Evolutionary conservation across 306 rosid species (phyloP).

Genomic region (Delonix regia): DNA sequence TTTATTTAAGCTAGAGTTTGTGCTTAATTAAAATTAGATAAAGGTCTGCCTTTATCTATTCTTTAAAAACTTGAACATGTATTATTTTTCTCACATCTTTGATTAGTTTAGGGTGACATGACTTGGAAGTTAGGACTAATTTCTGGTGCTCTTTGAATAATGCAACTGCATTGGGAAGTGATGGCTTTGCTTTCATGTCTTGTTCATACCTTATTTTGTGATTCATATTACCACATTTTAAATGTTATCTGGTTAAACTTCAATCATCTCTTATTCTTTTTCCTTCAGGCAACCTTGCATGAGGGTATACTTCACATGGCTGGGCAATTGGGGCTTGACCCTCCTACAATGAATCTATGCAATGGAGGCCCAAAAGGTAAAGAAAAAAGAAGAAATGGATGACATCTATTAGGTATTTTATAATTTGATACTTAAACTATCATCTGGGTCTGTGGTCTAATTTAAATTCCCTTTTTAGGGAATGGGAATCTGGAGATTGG

Average conservation of each 20-base stretch:
- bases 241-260: conserved; percentile 4
- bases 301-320: conserved; percentile 93
- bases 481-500: conserved; percentile 20
- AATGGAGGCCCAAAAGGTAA: conserved; percentile 54
- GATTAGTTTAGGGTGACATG: conserved; percentile 12
- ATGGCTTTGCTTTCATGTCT: conserved; percentile 7
- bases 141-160: conserved; percentile 11
- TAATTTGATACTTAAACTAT: conserved; percentile 1
- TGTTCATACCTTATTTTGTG: background rate
- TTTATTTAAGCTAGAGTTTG: background rate
- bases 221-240: conserved; percentile 27
- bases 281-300: conserved; percentile 88
- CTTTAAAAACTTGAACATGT: too few species aligned
- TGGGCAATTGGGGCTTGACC: conserved; percentile 94
- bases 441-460: background rate
- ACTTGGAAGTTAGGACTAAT: background rate
- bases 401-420: conserved; percentile 21
- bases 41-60: too few species aligned
- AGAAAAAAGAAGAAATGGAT: conserved; percentile 6
- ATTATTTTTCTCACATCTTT: too few species aligned
- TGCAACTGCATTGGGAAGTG: background rate
- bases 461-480: conserved; percentile 1
- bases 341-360: conserved; percentile 87
- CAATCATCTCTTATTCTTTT: conserved; percentile 26
- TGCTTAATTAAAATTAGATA: too few species aligned